These are phyloP conservation scores for Camellia sinensis DNA, from an alignment of 148 eudicot genomes.

Conservation along the genomic window DNA sequence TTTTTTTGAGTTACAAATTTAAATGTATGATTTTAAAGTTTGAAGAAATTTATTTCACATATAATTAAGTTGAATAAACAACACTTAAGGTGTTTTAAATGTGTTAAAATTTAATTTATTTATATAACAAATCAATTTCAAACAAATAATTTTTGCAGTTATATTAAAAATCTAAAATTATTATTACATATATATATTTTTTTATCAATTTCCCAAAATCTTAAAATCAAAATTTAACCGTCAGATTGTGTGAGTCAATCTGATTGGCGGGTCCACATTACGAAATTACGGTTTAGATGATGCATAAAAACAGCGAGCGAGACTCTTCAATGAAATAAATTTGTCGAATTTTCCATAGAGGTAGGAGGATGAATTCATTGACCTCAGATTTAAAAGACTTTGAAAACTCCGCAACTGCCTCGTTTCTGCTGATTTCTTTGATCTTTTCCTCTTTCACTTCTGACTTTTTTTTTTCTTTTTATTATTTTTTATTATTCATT, in stretches of 20 bases:
- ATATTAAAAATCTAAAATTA: no score
- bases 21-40: no score
- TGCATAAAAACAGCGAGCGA: background rate
- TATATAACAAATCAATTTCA: no score
- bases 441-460: slow-evolving; percentile 7
- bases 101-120: no score
- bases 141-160: no score
- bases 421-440: slow-evolving; percentile 12
- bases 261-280: background rate
- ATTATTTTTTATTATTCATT: background rate
- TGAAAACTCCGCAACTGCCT: slow-evolving; percentile 25
- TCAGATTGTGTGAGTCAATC: background rate
- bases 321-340: background rate
- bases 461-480: background rate
- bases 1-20: no score
- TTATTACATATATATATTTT: no score
- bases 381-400: slow-evolving; percentile 15
- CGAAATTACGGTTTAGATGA: background rate
- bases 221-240: background rate
- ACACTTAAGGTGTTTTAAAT: no score
- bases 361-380: slow-evolving; percentile 14
- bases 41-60: no score
- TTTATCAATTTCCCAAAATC: no score
- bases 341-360: slow-evolving; percentile 8
- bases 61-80: no score